A percentile compares a stretch with the other conserved stretches of the same genome.
Conservation (phyloP, 306 rosid species). For the Quercus suber region DNA sequence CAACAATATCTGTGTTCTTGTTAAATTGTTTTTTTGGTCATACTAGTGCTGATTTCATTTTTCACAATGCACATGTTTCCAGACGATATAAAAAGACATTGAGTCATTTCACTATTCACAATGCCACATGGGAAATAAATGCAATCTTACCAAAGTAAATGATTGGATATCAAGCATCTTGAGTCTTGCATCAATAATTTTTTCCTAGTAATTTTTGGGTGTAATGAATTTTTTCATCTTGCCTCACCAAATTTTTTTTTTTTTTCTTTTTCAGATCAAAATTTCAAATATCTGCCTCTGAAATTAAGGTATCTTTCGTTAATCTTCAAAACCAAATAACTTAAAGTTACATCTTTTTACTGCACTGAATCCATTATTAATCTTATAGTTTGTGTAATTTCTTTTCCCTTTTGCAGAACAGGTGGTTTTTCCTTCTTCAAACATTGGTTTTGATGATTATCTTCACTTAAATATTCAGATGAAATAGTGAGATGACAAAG, state of each 20-base stretch:
- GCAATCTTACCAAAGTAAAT: background rate
- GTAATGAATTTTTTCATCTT: background rate
- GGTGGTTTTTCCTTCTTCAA: conserved; percentile 52
- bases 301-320: conserved; percentile 44
- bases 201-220: too few species aligned
- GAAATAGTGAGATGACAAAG: conserved; percentile 15
- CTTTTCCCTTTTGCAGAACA: conserved; percentile 53
- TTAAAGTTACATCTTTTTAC: conserved; percentile 8
- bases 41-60: background rate
- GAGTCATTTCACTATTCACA: background rate
- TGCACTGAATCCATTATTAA: too few species aligned
- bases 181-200: background rate
- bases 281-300: conserved; percentile 44
- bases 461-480: conserved; percentile 24
- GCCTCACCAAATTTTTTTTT: conserved; percentile 4
- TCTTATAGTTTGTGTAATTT: background rate
- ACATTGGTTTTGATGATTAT: conserved; percentile 23
- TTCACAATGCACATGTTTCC: background rate
- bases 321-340: background rate
- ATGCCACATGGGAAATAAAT: background rate
- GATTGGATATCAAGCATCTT: background rate
- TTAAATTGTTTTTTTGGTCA: background rate
- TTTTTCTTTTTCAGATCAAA: conserved; percentile 44
- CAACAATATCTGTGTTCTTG: too few species aligned
- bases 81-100: background rate